phyloP scores from a whole-genome alignment of 75 land plant genomes.

The Pinus albicaulis region DNA sequence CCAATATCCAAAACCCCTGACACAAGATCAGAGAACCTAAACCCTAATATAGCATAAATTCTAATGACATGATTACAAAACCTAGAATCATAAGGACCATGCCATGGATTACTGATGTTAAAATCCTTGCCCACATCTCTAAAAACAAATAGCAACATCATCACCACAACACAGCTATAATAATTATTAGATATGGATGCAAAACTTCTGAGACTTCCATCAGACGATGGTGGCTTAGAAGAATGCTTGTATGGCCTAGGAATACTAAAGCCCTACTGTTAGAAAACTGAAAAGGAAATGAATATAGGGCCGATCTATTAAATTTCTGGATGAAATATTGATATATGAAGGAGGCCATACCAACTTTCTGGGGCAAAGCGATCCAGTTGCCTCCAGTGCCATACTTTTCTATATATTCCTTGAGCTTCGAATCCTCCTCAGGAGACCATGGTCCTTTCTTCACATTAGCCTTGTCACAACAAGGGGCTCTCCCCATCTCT shows the following conservation, averaged over 20 bases:
- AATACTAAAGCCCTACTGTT: background rate
- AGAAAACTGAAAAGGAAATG: too few species aligned
- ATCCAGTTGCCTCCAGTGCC: constrained; percentile 73
- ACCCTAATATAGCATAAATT: background rate
- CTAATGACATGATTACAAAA: background rate
- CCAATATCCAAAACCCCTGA: background rate
- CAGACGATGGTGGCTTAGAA: background rate
- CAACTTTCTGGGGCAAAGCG: constrained; percentile 43
- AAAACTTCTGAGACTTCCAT: too few species aligned
- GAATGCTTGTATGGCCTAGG: background rate
- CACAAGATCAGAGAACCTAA: background rate
- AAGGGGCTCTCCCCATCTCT: constrained; percentile 52
- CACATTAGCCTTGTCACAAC: constrained; percentile 62
- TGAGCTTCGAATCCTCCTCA: constrained; percentile 59
- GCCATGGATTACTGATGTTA: background rate
- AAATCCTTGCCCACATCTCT: too few species aligned
- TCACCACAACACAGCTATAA: too few species aligned
- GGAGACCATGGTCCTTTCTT: constrained; percentile 74
- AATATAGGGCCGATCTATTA: too few species aligned
- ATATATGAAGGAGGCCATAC: constrained; percentile 6
- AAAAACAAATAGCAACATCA: too few species aligned
- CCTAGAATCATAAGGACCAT: background rate
- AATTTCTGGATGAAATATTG: too few species aligned
- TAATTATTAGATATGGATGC: too few species aligned
- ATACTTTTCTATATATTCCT: constrained; percentile 56